Percentiles rank a stretch among this genome's conserved stretches.
Conservation (phyloP, 306 rosid species). For the Potentilla sterilis region DNA sequence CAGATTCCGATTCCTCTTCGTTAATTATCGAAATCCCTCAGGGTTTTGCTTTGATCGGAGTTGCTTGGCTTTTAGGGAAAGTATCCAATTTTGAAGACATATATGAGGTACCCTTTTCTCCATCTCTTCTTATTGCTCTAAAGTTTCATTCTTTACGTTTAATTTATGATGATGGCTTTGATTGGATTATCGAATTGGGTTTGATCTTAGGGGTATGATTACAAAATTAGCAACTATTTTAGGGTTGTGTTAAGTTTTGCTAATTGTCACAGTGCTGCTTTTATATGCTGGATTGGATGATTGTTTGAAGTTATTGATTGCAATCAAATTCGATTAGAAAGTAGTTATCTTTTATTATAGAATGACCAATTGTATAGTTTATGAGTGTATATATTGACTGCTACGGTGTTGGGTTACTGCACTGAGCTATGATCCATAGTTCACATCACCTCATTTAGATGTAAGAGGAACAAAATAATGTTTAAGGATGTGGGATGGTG, state of each 20-base stretch:
- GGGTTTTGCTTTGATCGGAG: slow-evolving; percentile 1
- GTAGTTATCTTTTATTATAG: not conserved
- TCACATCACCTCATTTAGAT: not conserved
- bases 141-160: not conserved
- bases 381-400: not conserved
- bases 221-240: not conserved
- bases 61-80: slow-evolving; percentile 13
- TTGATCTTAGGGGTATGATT: not conserved
- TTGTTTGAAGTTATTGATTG: not conserved
- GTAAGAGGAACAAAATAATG: not conserved
- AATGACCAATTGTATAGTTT: not conserved
- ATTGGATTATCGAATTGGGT: not conserved
- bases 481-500: not conserved
- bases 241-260: not conserved
- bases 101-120: slow-evolving; percentile 24
- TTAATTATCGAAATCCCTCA: slow-evolving; percentile 24
- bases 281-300: not conserved
- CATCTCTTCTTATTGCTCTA: not conserved
- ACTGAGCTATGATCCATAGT: not conserved
- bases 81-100: not conserved
- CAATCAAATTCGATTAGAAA: not conserved
- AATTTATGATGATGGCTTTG: not conserved
- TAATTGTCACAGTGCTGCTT: not conserved
- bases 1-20: not conserved
- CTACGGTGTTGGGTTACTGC: not conserved